Conservation (phyloP, 2,329 filamentous ascomycete genomes). For the Penicillium aurantiogriseum region DNA sequence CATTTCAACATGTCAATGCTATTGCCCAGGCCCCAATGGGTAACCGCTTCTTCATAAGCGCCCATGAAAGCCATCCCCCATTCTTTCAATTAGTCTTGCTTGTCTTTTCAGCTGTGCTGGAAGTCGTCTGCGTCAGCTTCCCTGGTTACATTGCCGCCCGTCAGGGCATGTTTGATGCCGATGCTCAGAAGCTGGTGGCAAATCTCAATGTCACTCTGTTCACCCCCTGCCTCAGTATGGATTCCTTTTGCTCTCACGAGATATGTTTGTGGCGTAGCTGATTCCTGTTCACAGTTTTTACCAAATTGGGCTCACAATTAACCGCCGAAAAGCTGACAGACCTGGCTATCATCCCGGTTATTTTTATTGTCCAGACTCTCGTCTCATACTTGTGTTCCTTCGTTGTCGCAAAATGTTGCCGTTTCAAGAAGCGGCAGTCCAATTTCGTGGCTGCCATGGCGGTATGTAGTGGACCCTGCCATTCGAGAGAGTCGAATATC, state of each 20-base stretch:
- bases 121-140: slow-evolving; percentile 91
- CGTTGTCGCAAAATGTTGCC: slow-evolving; percentile 68
- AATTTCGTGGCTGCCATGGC: slow-evolving; percentile 99
- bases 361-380: slow-evolving; percentile 83
- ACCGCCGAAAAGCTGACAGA: slow-evolving; percentile 87
- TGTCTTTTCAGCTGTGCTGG: slow-evolving; percentile 91
- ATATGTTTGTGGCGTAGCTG: not conserved
- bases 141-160: slow-evolving; percentile 91
- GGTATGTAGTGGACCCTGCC: slow-evolving; percentile 43
- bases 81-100: slow-evolving; percentile 67
- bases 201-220: slow-evolving; percentile 96
- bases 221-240: slow-evolving; percentile 89
- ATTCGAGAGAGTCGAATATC: not conserved
- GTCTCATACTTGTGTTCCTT: slow-evolving; percentile 80
- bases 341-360: slow-evolving; percentile 89
- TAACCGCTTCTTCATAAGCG: slow-evolving; percentile 19
- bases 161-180: slow-evolving; percentile 88
- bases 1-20: slow-evolving; percentile 46
- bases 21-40: slow-evolving; percentile 26
- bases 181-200: slow-evolving; percentile 93
- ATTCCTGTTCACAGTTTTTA: slow-evolving; percentile 67
- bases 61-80: slow-evolving; percentile 47
- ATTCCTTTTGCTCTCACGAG: not conserved
- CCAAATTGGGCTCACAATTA: slow-evolving; percentile 90
- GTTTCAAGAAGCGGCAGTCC: slow-evolving; percentile 77